These are phyloP conservation scores for Ailanthus altissimus DNA, from an alignment of 345 rosid species.

Conservation along the genomic window DNA sequence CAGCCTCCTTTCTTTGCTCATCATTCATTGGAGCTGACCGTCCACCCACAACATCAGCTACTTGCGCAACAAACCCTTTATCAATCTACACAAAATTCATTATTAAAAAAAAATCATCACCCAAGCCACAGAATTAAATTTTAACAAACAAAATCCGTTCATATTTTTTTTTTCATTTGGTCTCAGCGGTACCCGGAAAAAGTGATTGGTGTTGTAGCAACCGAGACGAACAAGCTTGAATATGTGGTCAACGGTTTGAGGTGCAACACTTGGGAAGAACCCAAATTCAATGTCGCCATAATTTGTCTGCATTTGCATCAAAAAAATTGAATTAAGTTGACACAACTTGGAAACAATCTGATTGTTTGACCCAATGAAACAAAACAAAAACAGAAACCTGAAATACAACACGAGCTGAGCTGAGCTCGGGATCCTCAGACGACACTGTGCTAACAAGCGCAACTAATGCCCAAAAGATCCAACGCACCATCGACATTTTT, in stretches of 20 bases:
- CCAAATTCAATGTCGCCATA: conserved; percentile 94
- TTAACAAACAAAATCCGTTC: not conserved
- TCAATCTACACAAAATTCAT: conserved; percentile 56
- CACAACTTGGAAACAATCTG: not conserved
- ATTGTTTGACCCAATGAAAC: not conserved
- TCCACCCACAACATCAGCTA: conserved; percentile 81
- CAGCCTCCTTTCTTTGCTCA: conserved; percentile 68
- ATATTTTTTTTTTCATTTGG: not conserved
- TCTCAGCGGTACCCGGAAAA: conserved; percentile 69
- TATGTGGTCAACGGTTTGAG: conserved; percentile 85
- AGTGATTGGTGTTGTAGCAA: conserved; percentile 84
- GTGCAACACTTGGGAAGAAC: conserved; percentile 85
- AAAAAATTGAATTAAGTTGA: not conserved
- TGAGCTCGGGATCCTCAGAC: conserved; percentile 61
- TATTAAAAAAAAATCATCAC: not conserved
- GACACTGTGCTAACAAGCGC: conserved; percentile 26
- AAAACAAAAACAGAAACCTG: conserved; percentile 50
- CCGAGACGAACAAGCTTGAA: conserved; percentile 95
- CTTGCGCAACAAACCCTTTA: conserved; percentile 96
- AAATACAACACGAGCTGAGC: conserved; percentile 92
- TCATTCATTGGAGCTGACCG: conserved; percentile 91
- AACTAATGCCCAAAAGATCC: conserved; percentile 28
- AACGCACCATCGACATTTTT: conserved; percentile 32
- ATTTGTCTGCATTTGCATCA: conserved; percentile 54
- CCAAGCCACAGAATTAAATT: not conserved